Evolutionary conservation across 345 rosid species (phyloP), one percentile per base, ranked within the genome.

Genomic region (Reutealis trisperma): DNA sequence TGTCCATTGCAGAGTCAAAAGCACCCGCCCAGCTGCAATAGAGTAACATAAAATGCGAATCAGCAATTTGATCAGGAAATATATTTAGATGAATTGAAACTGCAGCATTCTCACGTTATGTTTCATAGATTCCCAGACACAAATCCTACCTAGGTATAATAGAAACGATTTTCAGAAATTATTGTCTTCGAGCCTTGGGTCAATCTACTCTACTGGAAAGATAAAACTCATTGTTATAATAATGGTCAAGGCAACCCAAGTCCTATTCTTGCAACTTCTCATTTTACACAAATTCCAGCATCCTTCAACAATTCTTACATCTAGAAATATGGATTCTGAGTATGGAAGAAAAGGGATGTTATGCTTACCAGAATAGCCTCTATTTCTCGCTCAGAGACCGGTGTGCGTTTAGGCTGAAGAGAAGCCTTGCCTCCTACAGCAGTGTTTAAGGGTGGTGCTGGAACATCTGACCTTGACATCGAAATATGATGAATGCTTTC

Each of bases 391-490:
- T 88, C 89, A 1, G 93, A 78, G 75, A 92, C 90, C 37, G 94
- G 94, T 4, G 93, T 92, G 7, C 97, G 94, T 73, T 86, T 87
- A 4, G 97, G 93, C 91, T 92, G 93, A 69, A 92, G 93, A 37
- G 97, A 89, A 83, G 97, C 97, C 80, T 86, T 84, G 62, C 94
- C 97, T 75, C 94, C 94, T 63, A 77, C 87, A 37, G 89, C 90
- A 72, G 75, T 77, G 82, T 90, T 82, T 32, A 71, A 79, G 1
- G 90, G 90, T 24, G 90, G 77, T 44, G 90, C 87, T 37, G 91
- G 97, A 34, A 92, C 90, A 69, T 90, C 97, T 0, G 94, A 89
- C 12, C 83, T 85, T 59, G 81, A 76, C 80, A 65, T 54, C 49
- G 75, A 67, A 44, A 60, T 72, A 1, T 67, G 73, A 66, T 42